These are phyloP conservation scores for Solanum chilense DNA, from an alignment of 257 asterid species.

Conservation along the genomic window DNA sequence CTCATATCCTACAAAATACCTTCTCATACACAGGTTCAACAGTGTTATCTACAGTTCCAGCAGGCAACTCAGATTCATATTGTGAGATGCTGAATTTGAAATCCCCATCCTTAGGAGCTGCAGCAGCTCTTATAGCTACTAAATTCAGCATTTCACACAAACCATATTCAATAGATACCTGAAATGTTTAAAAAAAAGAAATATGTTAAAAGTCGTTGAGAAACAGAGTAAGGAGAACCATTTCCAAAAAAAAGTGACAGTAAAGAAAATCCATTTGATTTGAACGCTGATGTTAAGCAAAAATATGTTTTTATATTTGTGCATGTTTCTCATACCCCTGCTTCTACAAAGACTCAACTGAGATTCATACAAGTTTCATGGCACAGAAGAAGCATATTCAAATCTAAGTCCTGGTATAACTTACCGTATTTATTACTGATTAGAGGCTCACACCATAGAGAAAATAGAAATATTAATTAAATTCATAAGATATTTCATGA, in stretches of 20 bases:
- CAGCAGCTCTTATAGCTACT: conserved; percentile 44
- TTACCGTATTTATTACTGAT: background rate
- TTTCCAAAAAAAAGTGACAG: background rate
- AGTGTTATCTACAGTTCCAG: conserved; percentile 48
- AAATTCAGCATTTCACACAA: conserved; percentile 77
- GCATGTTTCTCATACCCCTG: background rate
- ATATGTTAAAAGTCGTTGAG: background rate
- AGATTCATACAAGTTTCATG: background rate
- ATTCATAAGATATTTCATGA: background rate
- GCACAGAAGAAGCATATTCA: background rate
- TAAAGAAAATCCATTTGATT: background rate
- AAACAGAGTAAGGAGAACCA: background rate
- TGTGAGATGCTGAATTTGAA: conserved; percentile 48
- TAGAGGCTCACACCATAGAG: background rate
- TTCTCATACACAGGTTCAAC: conserved; percentile 38
- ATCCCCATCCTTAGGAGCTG: conserved; percentile 66
- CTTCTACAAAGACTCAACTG: background rate
- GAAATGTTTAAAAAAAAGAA: background rate
- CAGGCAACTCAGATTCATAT: conserved; percentile 63
- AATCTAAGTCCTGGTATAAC: background rate
- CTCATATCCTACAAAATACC: conserved; percentile 24
- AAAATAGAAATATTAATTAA: background rate
- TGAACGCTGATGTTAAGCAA: background rate
- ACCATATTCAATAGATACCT: conserved; percentile 83
- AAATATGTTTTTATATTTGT: background rate